A percentile compares a stretch with the other conserved stretches of the same genome.
Evolutionary conservation across 108 stramenopile species (phyloP).

Genomic region (Nitzschia putrida): DNA sequence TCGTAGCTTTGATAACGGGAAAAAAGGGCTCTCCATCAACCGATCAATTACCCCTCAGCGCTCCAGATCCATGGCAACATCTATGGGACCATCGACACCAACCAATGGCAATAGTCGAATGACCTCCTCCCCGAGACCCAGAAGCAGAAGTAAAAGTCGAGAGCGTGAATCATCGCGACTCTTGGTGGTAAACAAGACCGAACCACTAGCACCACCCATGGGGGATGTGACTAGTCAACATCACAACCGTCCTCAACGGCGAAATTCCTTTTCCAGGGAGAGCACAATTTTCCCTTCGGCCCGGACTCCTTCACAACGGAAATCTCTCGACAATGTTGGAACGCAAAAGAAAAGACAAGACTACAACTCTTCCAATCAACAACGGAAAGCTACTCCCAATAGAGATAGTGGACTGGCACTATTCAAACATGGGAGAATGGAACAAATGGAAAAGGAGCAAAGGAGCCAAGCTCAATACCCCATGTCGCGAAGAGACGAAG

Average conservation of each 20-base stretch:
- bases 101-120: background rate
- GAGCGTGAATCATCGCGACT: background rate
- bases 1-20: slow-evolving; percentile 15
- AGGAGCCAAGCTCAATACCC: background rate
- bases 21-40: background rate
- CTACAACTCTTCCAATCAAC: no score
- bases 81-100: background rate
- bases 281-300: background rate
- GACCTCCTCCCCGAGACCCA: background rate
- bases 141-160: background rate
- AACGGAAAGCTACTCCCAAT: no score
- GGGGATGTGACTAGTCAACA: background rate
- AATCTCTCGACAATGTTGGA: background rate
- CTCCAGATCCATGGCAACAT: background rate
- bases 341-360: background rate
- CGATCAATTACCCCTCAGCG: slow-evolving; percentile 5
- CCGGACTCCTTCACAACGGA: background rate
- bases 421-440: background rate
- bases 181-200: background rate
- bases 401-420: background rate
- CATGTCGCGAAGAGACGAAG: background rate
- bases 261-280: background rate
- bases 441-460: slow-evolving; percentile 1
- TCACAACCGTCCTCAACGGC: background rate
- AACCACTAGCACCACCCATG: background rate